Conservation (phyloP, 768 basidiomycete species). For the Pulveroboletus sp. region DNA sequence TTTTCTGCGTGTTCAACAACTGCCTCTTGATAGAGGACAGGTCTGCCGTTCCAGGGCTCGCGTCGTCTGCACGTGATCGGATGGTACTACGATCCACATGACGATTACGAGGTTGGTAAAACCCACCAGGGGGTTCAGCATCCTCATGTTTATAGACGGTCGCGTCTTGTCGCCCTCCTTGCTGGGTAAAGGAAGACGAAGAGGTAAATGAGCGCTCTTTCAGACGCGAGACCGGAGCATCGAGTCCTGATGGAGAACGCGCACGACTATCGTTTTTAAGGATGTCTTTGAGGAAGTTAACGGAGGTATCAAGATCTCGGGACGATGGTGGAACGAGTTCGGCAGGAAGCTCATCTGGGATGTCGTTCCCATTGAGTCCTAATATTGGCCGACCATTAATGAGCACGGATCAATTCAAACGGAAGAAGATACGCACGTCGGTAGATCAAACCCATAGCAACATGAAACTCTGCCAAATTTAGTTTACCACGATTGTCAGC, state of each 20-base stretch:
- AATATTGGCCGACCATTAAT: not conserved
- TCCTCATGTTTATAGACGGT: conserved; percentile 86
- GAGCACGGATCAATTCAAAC: not conserved
- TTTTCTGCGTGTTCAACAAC: conserved; percentile 70
- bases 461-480: conserved; percentile 93
- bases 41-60: conserved; percentile 55
- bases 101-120: conserved; percentile 76
- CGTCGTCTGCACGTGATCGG: conserved; percentile 66
- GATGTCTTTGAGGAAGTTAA: conserved; percentile 83
- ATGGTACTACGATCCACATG: conserved; percentile 85
- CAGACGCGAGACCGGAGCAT: conserved; percentile 53
- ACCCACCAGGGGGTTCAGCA: conserved; percentile 50
- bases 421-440: conserved; percentile 58
- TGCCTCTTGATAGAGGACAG: conserved; percentile 83
- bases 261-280: conserved; percentile 82
- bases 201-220: conserved; percentile 70
- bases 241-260: conserved; percentile 51
- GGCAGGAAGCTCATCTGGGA: conserved; percentile 80
- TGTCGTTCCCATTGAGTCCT: conserved; percentile 90
- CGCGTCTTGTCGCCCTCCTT: conserved; percentile 71
- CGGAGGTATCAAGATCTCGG: conserved; percentile 82
- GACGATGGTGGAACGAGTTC: conserved; percentile 93
- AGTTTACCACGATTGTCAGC: conserved; percentile 91
- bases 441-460: conserved; percentile 98
- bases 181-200: conserved; percentile 43